Evolutionary conservation across 2,329 filamentous ascomycete genomes (phyloP).

Genomic region (Sphaceloma murrayae): DNA sequence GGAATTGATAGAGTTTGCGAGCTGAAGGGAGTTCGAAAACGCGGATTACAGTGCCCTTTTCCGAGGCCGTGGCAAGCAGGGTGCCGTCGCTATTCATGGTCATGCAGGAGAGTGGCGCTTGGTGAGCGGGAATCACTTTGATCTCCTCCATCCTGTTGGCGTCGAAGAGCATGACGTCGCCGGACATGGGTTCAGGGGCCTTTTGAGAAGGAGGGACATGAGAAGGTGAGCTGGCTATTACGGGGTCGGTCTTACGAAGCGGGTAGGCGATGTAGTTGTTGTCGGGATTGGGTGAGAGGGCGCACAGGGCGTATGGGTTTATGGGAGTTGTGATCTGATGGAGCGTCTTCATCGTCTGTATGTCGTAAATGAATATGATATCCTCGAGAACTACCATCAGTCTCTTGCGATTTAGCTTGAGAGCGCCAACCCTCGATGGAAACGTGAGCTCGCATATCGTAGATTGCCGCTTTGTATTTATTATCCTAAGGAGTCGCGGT

Average conservation of each 20-base stretch:
- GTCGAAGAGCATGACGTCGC: conserved; percentile 89
- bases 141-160: conserved; percentile 80
- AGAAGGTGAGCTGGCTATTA: conserved; percentile 33
- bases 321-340: conserved; percentile 90
- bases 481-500: conserved; percentile 83
- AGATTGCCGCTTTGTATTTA: conserved; percentile 84
- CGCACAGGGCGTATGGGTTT: conserved; percentile 84
- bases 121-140: conserved; percentile 91
- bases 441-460: conserved; percentile 99
- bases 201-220: conserved; percentile 80
- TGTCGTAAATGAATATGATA: conserved; percentile 96
- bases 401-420: conserved; percentile 87
- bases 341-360: conserved; percentile 93
- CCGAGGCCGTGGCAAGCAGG: conserved; percentile 83
- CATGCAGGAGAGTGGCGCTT: conserved; percentile 81
- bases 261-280: conserved; percentile 95
- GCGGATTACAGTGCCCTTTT: conserved; percentile 94
- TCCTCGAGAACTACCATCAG: conserved; percentile 90
- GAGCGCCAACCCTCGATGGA: conserved; percentile 87
- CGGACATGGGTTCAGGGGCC: conserved; percentile 61
- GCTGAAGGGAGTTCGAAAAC: conserved; percentile 88
- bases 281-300: conserved; percentile 86
- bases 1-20: conserved; percentile 91
- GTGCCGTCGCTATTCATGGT: conserved; percentile 89
- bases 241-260: conserved; percentile 56